Conservation (phyloP, 345 rosid genomes). For the Isatis tinctoria region DNA sequence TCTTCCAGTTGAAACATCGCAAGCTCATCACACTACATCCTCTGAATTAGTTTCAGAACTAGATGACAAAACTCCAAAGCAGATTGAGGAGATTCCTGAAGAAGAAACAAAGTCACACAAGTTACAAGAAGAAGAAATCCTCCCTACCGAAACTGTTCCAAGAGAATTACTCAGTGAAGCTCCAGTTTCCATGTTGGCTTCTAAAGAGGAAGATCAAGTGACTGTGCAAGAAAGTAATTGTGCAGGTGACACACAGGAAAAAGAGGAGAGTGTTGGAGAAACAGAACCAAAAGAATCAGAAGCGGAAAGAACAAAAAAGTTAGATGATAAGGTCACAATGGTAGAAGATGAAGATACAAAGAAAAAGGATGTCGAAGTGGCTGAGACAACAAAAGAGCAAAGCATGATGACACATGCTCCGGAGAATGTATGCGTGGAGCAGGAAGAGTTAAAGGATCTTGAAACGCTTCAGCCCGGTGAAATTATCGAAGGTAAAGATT, state of each 20-base stretch:
- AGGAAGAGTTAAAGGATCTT: conserved; percentile 1
- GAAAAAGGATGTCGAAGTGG: conserved; percentile 7
- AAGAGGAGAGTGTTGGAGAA: conserved; percentile 2
- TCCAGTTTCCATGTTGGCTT: conserved; percentile 27
- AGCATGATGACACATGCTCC: not conserved
- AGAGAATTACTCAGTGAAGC: conserved; percentile 4
- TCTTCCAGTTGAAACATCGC: no score
- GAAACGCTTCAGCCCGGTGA: not conserved
- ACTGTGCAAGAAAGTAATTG: conserved; percentile 20
- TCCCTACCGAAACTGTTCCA: conserved; percentile 5
- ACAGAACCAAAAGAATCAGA: conserved; percentile 12
- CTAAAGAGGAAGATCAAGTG: conserved; percentile 24
- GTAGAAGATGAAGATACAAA: conserved; percentile 31
- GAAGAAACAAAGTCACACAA: not conserved
- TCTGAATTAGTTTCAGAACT: not conserved
- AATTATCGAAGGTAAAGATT: not conserved
- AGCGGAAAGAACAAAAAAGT: conserved; percentile 12
- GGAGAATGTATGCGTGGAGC: not conserved
- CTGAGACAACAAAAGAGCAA: not conserved
- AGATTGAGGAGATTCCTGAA: not conserved
- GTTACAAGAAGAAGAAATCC: conserved; percentile 7
- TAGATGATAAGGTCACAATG: conserved; percentile 31
- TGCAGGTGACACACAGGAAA: conserved; percentile 1
- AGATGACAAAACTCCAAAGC: not conserved
- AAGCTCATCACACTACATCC: no score